Evolutionary conservation across 495 filamentous ascomycete genomes (phyloP).

Genomic region (Neurospora discreta): DNA sequence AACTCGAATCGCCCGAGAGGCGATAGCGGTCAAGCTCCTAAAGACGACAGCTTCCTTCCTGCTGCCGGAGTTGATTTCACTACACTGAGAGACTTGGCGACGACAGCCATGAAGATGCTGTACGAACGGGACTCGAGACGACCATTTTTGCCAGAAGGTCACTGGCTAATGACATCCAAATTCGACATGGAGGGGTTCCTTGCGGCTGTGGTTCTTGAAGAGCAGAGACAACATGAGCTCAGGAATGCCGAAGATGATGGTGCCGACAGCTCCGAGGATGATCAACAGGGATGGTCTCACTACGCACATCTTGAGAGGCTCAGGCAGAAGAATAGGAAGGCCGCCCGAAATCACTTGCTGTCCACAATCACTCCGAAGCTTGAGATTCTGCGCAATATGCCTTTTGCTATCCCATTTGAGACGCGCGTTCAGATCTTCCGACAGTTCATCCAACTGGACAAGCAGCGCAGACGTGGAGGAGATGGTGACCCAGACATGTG

Average conservation of each 20-base stretch:
- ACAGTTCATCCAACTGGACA: constrained; percentile 78
- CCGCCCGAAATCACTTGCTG: constrained; percentile 53
- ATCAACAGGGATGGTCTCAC: constrained; percentile 23
- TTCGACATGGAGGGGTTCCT: constrained; percentile 93
- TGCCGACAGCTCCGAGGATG: constrained; percentile 40
- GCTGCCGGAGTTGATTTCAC: constrained; percentile 57
- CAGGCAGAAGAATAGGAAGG: constrained; percentile 50
- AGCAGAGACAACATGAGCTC: constrained; percentile 64
- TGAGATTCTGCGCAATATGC: constrained; percentile 91
- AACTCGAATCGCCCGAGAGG: neutral
- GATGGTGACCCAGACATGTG: constrained; percentile 68
- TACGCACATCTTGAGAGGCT: constrained; percentile 32
- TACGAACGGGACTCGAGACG: constrained; percentile 91
- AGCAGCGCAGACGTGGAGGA: constrained; percentile 62
- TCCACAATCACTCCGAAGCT: constrained; percentile 71
- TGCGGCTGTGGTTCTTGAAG: constrained; percentile 73
- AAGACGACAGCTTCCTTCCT: constrained; percentile 3
- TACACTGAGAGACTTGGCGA: constrained; percentile 69
- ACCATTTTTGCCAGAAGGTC: constrained; percentile 65
- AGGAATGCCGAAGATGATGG: constrained; percentile 26
- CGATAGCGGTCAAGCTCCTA: neutral
- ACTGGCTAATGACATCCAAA: constrained; percentile 90
- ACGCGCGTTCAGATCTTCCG: constrained; percentile 91
- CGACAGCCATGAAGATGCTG: constrained; percentile 73
- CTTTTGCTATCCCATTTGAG: constrained; percentile 89